Conservation (phyloP, 768 basidiomycete genomes). For the Boletus pseudo-olivaceus region DNA sequence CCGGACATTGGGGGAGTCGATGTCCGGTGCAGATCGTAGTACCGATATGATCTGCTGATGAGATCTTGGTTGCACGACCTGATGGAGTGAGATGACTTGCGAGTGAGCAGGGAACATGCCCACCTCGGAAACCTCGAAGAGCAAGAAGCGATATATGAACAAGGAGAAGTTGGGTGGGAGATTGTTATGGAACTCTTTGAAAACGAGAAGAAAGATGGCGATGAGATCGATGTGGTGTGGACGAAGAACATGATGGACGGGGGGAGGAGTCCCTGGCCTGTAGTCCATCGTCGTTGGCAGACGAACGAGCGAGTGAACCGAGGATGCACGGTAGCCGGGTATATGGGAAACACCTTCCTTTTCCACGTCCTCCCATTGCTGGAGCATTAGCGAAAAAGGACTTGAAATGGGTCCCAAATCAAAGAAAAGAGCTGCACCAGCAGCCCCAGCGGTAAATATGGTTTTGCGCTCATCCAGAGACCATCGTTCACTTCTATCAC, state of each 20-base stretch:
- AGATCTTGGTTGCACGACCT: conserved; percentile 66
- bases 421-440: conserved; percentile 35
- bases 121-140: conserved; percentile 73
- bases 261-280: conserved; percentile 47
- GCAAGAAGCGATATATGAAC: conserved; percentile 60
- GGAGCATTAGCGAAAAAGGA: neutral
- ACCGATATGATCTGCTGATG: conserved; percentile 47
- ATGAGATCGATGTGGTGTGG: conserved; percentile 77
- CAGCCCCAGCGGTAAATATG: conserved; percentile 26
- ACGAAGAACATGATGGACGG: conserved; percentile 62
- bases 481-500: neutral
- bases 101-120: neutral
- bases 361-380: conserved; percentile 2
- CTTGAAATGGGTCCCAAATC: conserved; percentile 26
- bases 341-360: conserved; percentile 24
- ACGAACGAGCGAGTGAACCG: neutral
- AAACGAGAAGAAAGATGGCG: conserved; percentile 57
- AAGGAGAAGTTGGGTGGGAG: conserved; percentile 58
- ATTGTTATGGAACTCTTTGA: conserved; percentile 54
- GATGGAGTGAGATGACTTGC: conserved; percentile 5
- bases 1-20: conserved; percentile 39
- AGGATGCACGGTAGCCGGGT: neutral
- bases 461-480: neutral
- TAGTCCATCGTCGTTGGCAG: conserved; percentile 22
- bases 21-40: conserved; percentile 44